Evolutionary conservation across 202 grass and related monocot species (phyloP), one percentile per base, ranked within the genome.

Genomic region (Brachypodium distachyon): DNA sequence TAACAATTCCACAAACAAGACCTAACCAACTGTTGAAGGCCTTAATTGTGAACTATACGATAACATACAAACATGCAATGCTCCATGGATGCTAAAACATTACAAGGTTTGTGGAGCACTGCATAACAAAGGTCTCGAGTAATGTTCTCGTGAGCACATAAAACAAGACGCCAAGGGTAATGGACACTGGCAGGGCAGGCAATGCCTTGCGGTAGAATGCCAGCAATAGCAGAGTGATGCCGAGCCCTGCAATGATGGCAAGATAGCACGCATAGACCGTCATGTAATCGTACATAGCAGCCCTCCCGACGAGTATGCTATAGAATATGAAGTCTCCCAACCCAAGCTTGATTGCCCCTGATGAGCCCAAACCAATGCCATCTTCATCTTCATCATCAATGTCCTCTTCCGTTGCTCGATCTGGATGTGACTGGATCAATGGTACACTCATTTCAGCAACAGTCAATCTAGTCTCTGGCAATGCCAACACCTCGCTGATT

Each of bases 281-380:
- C 89, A 92, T 98, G 82, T 87, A 98, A 42, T 98, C 91, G 4
- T 94, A 98, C 77, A 92, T 83, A 33, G 95, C 91, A 3, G 95
- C 91, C 71, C 95, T 85, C 46, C 95, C 95, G 0, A 98, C 95
- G 37, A 98, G 74, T 32, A 98, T 89, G 2, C 95, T 94, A 47
- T 98, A 98, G 84, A 94, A 98, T 79, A 97, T 97, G 77, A 97
- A 98, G 71, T 98, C 95, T 25, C 95, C 91, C 76, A 98, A 76
- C 3, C 95, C 95, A 19, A 98, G 87, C 84, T 98, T 98, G 81
- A 98, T 94, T 1, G 91, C 87, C n/a, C 91, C 91, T 6, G 91
- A 90, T 12, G 89, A 90, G 65, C 87, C 73, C 68, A 98, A 79
- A 23, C 91, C 95, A 50, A 98, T 85, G 77, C 82, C 89, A 74